phyloP scores from a whole-genome alignment of 768 basidiomycete genomes.

The Amanita phalloides region DNA sequence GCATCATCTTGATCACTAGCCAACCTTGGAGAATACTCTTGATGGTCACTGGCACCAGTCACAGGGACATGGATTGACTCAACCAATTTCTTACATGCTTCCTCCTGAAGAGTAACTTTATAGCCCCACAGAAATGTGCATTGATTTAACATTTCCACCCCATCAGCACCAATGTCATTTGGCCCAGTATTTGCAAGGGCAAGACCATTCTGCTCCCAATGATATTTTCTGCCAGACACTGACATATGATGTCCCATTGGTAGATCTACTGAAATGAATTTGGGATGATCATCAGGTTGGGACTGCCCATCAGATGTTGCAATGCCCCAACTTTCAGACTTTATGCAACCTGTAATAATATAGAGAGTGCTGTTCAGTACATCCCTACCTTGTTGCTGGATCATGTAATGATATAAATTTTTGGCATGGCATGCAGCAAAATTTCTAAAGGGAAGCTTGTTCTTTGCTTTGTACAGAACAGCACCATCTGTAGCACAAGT shows the following conservation, averaged over 20 bases:
- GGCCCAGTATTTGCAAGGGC: constrained; percentile 1
- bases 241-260: not conserved
- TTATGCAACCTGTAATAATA: constrained; percentile 14
- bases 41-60: too few relatives aligned
- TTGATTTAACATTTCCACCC: constrained; percentile 1
- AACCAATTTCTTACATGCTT: not conserved
- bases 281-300: not conserved
- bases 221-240: not conserved
- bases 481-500: constrained; percentile 10
- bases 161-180: not conserved
- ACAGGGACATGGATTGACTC: not conserved
- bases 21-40: too few relatives aligned
- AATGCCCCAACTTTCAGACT: constrained; percentile 10
- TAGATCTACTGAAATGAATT: not conserved
- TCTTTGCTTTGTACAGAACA: constrained; percentile 3
- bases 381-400: constrained; percentile 4
- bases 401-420: constrained; percentile 11
- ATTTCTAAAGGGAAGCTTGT: constrained; percentile 1
- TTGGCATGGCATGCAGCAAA: constrained; percentile 10
- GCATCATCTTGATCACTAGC: not conserved
- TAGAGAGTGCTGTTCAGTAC: constrained; percentile 10
- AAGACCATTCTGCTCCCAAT: not conserved
- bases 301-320: constrained; percentile 6
- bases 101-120: constrained; percentile 2
- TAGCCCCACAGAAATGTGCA: constrained; percentile 6